A percentile compares a stretch with the other conserved stretches of the same genome.
Evolutionary conservation across 2,329 filamentous ascomycete genomes (phyloP).

Genomic region (Aspergillus cejpii): DNA sequence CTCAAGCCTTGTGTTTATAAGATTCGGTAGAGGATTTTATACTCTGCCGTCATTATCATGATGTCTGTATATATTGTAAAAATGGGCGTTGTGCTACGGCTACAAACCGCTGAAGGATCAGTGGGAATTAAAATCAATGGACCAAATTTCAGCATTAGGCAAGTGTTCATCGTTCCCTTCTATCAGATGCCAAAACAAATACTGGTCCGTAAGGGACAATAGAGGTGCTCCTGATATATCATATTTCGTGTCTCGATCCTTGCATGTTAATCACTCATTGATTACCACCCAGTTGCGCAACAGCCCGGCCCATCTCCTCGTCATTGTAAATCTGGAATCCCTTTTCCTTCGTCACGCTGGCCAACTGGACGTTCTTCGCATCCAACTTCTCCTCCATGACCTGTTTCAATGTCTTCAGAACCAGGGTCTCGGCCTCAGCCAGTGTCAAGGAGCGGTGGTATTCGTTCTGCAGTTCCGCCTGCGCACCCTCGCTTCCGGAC

Average conservation of each 20-base stretch:
- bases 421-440: constrained; percentile 84
- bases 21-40: constrained; percentile 53
- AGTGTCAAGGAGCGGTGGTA: constrained; percentile 97
- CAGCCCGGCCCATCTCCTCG: constrained; percentile 90
- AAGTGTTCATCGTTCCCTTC: constrained; percentile 25
- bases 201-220: constrained; percentile 12
- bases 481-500: constrained; percentile 91
- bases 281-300: constrained; percentile 57
- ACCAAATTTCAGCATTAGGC: constrained; percentile 12
- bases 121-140: too few species aligned
- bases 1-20: constrained; percentile 97
- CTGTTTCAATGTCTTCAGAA: constrained; percentile 97
- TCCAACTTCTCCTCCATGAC: constrained; percentile 99
- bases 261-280: constrained; percentile 28
- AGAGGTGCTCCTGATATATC: constrained; percentile 12
- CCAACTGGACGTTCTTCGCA: constrained; percentile 95
- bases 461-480: constrained; percentile 96
- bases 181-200: constrained; percentile 22
- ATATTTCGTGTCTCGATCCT: constrained; percentile 12
- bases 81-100: too few species aligned
- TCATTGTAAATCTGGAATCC: constrained; percentile 98
- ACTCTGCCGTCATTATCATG: neutral
- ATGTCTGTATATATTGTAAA: neutral
- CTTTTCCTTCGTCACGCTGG: constrained; percentile 94
- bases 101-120: too few species aligned